Percentiles rank a stretch among this genome's conserved stretches.
Evolutionary conservation across 805 yeast species (phyloP).

Genomic region (Cyberlindnera bimundalis): DNA sequence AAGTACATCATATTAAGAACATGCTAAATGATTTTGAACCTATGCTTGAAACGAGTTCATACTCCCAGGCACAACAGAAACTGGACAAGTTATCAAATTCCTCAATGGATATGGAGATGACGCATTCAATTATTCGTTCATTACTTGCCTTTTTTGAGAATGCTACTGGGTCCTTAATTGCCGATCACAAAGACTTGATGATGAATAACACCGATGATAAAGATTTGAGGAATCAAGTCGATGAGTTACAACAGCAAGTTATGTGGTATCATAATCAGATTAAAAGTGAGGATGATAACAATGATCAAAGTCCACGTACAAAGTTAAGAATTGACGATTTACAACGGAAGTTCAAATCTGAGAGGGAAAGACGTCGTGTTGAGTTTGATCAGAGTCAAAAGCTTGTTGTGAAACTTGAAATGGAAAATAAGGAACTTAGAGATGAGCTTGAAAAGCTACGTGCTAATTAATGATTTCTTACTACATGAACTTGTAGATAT

Average conservation of each 20-base stretch:
- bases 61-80: conserved; percentile 55
- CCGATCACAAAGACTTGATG: conserved; percentile 44
- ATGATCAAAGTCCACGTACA: conserved; percentile 33
- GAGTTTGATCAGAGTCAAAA: conserved; percentile 55
- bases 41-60: conserved; percentile 55
- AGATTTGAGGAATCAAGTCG: conserved; percentile 14
- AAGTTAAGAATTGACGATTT: conserved; percentile 57
- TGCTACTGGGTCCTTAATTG: conserved; percentile 56
- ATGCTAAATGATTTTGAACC: conserved; percentile 48
- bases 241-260: conserved; percentile 16
- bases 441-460: conserved; percentile 21
- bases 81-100: conserved; percentile 39
- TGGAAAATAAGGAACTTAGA: conserved; percentile 45
- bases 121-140: conserved; percentile 37
- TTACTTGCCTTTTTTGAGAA: conserved; percentile 53
- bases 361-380: conserved; percentile 63
- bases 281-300: conserved; percentile 2
- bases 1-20: conserved; percentile 45
- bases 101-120: conserved; percentile 25
- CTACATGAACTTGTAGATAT: no score
- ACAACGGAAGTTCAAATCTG: conserved; percentile 63
- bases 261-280: conserved; percentile 20
- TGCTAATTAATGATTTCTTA: no score
- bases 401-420: conserved; percentile 50
- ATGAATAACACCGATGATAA: conserved; percentile 11